Percentiles rank a stretch among this genome's conserved stretches.
Conservation (phyloP, 495 filamentous ascomycete species). For the Penicillium canariense region DNA sequence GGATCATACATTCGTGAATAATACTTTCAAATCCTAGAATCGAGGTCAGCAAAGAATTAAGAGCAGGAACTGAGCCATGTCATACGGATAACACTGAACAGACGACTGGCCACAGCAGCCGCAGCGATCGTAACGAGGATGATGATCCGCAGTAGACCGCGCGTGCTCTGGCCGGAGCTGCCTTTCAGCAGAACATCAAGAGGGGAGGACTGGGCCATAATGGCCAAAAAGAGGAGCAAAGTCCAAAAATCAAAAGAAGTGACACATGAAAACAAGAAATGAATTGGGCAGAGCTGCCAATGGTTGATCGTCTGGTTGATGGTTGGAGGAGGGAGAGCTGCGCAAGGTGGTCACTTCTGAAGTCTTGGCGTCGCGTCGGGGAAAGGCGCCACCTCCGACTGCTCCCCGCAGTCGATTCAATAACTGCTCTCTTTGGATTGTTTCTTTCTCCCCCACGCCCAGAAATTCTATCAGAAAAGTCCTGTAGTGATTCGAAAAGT, state of each 20-base stretch:
- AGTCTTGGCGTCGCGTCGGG: constrained; percentile 30
- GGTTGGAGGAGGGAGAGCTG: constrained; percentile 39
- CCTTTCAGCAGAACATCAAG: constrained; percentile 63
- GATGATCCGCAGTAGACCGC: constrained; percentile 82
- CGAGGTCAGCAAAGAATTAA: constrained; percentile 4
- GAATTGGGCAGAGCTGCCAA: constrained; percentile 39
- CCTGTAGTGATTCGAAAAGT: neutral
- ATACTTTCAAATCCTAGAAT: constrained; percentile 92
- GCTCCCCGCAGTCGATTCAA: constrained; percentile 34
- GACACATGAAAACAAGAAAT: constrained; percentile 32
- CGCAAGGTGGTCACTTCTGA: constrained; percentile 51
- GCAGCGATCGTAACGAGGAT: constrained; percentile 92
- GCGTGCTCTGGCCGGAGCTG: constrained; percentile 68
- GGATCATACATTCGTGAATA: constrained; percentile 92
- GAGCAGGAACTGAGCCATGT: constrained; percentile 11
- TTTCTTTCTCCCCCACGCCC: neutral
- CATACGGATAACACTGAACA: constrained; percentile 98
- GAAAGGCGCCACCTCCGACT: constrained; percentile 33
- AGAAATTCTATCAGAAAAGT: neutral
- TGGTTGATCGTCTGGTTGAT: constrained; percentile 20
- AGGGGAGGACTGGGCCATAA: constrained; percentile 52
- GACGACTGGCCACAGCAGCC: constrained; percentile 87
- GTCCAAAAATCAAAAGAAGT: constrained; percentile 30
- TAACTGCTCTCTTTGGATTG: neutral
- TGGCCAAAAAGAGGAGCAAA: constrained; percentile 41